Evolutionary conservation across 2,329 filamentous ascomycete genomes (phyloP).

Genomic region (Capronia coronata): DNA sequence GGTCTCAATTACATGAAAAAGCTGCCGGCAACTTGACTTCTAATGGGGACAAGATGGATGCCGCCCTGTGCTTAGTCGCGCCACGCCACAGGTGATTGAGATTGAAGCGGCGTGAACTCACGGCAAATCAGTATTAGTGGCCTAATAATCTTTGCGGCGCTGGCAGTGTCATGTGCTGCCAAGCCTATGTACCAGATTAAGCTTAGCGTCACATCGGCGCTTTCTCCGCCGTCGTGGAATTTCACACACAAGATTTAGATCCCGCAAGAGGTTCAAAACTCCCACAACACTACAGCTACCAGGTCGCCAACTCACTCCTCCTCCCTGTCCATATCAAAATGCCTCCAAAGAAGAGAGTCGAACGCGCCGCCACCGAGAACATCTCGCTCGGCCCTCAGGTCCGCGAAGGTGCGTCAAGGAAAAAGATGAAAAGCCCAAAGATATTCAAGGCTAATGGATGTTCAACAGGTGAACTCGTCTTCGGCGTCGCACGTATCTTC

Average conservation of each 20-base stretch:
- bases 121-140: no score
- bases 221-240: background rate
- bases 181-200: background rate
- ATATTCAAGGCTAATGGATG: constrained; percentile 18
- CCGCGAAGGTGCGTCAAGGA: constrained; percentile 70
- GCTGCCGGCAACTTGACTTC: no score
- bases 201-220: background rate
- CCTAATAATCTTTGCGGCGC: no score
- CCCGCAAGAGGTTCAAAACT: background rate
- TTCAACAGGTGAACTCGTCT: constrained; percentile 79
- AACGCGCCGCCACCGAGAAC: constrained; percentile 82
- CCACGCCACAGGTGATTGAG: no score
- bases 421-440: background rate
- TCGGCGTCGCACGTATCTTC: constrained; percentile 97
- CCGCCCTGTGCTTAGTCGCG: no score
- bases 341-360: constrained; percentile 86
- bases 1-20: no score
- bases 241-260: background rate
- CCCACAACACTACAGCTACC: background rate
- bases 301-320: background rate
- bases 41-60: no score
- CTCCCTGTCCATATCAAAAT: constrained; percentile 52
- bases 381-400: constrained; percentile 96
- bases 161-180: no score
- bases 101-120: no score